A percentile compares a stretch with the other conserved stretches of the same genome.
phyloP scores from a whole-genome alignment of 1,139 yeast species.

The Meyerozyma elateridarum region DNA sequence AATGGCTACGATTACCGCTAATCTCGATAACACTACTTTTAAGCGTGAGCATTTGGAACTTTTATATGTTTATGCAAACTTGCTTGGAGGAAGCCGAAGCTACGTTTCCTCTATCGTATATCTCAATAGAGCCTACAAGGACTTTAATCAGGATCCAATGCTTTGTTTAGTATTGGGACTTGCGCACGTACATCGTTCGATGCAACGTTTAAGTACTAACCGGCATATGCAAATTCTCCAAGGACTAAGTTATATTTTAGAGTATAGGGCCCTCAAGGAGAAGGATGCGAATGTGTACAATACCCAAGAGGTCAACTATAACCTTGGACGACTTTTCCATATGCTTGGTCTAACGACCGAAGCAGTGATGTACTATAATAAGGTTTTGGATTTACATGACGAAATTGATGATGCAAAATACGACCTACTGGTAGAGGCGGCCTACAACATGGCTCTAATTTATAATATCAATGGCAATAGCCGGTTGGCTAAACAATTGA shows the following conservation, averaged over 20 bases:
- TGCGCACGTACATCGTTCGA: constrained; percentile 84
- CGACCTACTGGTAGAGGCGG: constrained; percentile 71
- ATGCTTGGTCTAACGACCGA: constrained; percentile 68
- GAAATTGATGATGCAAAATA: constrained; percentile 30
- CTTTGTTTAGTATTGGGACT: constrained; percentile 70
- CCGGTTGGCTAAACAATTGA: constrained; percentile 53
- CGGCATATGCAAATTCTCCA: constrained; percentile 85
- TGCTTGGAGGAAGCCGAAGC: constrained; percentile 78
- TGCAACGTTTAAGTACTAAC: constrained; percentile 83
- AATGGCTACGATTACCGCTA: constrained; percentile 63
- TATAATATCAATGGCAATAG: constrained; percentile 75
- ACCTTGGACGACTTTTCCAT: constrained; percentile 82
- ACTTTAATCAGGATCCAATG: constrained; percentile 71
- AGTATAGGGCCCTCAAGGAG: constrained; percentile 51
- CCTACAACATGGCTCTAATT: constrained; percentile 74
- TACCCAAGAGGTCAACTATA: constrained; percentile 75
- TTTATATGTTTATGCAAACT: constrained; percentile 71
- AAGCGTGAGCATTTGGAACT: constrained; percentile 63
- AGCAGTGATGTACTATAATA: constrained; percentile 69
- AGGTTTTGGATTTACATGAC: constrained; percentile 45
- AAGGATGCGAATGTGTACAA: constrained; percentile 44
- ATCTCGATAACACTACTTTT: constrained; percentile 34
- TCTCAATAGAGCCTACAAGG: constrained; percentile 56
- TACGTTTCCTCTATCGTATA: constrained; percentile 76
- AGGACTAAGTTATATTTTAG: constrained; percentile 73